These are phyloP conservation scores for Teunomyces cretensis DNA, from an alignment of 805 yeast genomes.

Conservation along the genomic window DNA sequence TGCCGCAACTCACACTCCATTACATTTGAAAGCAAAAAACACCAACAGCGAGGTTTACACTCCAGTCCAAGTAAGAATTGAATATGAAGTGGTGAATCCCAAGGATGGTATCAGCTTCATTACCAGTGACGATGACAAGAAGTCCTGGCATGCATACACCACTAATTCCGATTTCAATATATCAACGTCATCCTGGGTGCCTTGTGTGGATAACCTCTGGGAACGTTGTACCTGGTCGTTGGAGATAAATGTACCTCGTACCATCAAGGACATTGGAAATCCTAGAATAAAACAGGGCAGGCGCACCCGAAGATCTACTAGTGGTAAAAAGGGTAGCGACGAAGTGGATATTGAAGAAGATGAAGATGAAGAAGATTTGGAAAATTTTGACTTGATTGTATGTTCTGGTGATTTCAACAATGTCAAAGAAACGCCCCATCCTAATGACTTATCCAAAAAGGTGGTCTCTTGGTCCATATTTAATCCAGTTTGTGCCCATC, in stretches of 20 bases:
- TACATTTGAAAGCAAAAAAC: conserved; percentile 33
- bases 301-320: conserved; percentile 8
- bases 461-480: conserved; percentile 69
- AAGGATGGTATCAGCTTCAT: conserved; percentile 75
- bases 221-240: conserved; percentile 92
- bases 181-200: conserved; percentile 96
- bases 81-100: conserved; percentile 64
- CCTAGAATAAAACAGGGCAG: conserved; percentile 26
- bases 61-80: conserved; percentile 71
- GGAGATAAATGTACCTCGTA: conserved; percentile 80
- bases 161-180: conserved; percentile 73
- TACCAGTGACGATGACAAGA: conserved; percentile 49
- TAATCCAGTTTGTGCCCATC: conserved; percentile 90
- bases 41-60: conserved; percentile 49
- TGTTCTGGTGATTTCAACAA: conserved; percentile 71
- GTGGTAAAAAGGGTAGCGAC: conserved; percentile 10
- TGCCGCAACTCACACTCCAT: conserved; percentile 32
- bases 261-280: conserved; percentile 67
- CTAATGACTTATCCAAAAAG: conserved; percentile 72
- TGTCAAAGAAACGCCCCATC: conserved; percentile 70
- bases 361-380: conserved; percentile 46
- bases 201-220: conserved; percentile 87
- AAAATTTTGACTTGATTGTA: conserved; percentile 54
- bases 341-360: conserved; percentile 38
- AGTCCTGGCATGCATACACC: conserved; percentile 84